Evolutionary conservation across 2,329 filamentous ascomycete species (phyloP), one percentile per base, ranked within the genome.

Genomic region (Fusarium armeniacum): DNA sequence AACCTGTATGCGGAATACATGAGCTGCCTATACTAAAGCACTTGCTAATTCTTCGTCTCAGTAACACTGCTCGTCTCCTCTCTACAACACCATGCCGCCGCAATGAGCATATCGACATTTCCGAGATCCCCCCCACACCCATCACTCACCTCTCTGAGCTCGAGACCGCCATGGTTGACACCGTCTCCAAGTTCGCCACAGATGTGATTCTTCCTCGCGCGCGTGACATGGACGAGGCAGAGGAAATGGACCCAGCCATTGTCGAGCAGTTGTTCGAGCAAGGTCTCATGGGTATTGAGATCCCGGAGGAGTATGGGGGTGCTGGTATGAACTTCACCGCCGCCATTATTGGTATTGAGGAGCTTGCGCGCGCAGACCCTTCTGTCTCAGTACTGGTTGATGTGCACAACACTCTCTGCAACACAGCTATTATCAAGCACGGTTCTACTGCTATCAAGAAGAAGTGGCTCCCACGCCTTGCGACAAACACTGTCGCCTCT

Each of bases 281-380:
- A 79, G 96, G 96, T 1, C 85, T 99, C 51, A 99, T 99, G 96
- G 92, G 94, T 67, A 88, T 99, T 70, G 96, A 99, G 83, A 97
- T 99, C 61, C 95, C 96, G 18, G 96, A 99, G 81, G 94, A 98
- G 81, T 99, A 91, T 78, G 96, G 96, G 65, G 96, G 96, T 65
- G 93, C 95, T 0, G 96, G 94, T 73, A 98, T 99, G 96, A 98
- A 98, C 87, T 99, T 99, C 83, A 98, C 96, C 1, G 85, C 94
- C 1, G 95, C 94, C 65, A 97, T 99, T 78, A 91, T 99, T 45
- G 95, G 93, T 30, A 99, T 99, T 75, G 96, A 99, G 83, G 96
- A 99, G 85, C 85, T 99, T 65, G 96, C 96, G 1, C 89, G 94
- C 60, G 92, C 97, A 20, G 96, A 99, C 77, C 96, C 96, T 41